Evolutionary conservation across 108 stramenopile species (phyloP).

Genomic region (Asterionellopsis glacialis): DNA sequence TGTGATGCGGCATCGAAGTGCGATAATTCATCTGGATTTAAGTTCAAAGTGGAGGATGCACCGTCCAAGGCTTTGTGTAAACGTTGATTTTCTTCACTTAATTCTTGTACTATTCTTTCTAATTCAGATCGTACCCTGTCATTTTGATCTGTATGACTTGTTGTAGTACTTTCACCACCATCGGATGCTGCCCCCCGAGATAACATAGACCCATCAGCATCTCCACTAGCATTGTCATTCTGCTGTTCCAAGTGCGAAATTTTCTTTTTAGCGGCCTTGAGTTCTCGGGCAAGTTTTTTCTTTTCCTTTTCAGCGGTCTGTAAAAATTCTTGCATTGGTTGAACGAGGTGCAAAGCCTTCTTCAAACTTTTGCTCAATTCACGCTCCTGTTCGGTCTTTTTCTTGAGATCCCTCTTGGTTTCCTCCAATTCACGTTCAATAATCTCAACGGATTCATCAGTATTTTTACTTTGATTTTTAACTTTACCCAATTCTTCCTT

Average conservation of each 20-base stretch:
- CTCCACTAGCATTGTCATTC: neutral
- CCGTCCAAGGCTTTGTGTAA: slow-evolving; percentile 51
- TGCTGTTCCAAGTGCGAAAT: slow-evolving; percentile 7
- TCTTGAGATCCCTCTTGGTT: slow-evolving; percentile 18
- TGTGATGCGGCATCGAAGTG: neutral
- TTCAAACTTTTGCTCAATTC: slow-evolving; percentile 44
- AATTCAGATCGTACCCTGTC: slow-evolving; percentile 19
- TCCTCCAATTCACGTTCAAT: slow-evolving; percentile 24
- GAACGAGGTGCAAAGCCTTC: slow-evolving; percentile 44
- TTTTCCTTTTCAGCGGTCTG: slow-evolving; percentile 53
- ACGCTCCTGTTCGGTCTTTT: slow-evolving; percentile 26
- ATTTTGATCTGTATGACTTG: slow-evolving; percentile 1
- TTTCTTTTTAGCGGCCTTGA: slow-evolving; percentile 28
- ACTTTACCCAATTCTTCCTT: slow-evolving; percentile 6
- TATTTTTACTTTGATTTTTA: neutral
- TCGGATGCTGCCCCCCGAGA: neutral
- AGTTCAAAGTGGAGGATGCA: slow-evolving; percentile 9
- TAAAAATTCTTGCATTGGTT: slow-evolving; percentile 45
- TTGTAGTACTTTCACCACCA: slow-evolving; percentile 1
- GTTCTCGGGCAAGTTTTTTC: slow-evolving; percentile 27
- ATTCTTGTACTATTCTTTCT: slow-evolving; percentile 24
- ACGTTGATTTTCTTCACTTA: slow-evolving; percentile 45
- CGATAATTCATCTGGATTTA: neutral
- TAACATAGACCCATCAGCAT: neutral
- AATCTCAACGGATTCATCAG: slow-evolving; percentile 4